Evolutionary conservation across 257 asterid species (phyloP), one percentile per base, ranked within the genome.

Genomic region (Handroanthus guayacan): DNA sequence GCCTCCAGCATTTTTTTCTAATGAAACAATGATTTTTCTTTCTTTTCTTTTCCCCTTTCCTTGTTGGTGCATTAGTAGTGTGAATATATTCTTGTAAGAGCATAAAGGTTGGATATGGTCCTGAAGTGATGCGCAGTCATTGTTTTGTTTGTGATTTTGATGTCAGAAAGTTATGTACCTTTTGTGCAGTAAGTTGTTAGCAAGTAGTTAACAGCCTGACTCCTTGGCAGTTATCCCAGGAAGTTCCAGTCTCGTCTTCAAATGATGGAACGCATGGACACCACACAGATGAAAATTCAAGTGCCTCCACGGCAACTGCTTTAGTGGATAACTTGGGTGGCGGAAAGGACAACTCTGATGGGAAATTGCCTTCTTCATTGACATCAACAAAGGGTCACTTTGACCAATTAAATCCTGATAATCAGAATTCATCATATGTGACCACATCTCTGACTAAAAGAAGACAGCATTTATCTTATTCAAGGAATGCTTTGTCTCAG

Each of bases 191-290:
- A 72, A 62, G 39, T 16, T 70, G 37, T 75, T 54, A 36, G 31
- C 69, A 5, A 47, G 67, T 62, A 73, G 75, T 69, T 67, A 34
- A 70, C 66, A n/a, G 9, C 71, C 16, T 55, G 50, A 41, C 38
- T 69, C 52, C 20, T 71, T 81, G 81, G 44, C 71, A 38, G 63
- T 75, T 66, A 69, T 79, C 77, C 75, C 93, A 89, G 95, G 96
- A 81, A 41, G 62, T 66, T 34, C 43, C 76, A 13, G 10, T 67
- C 74, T 80, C 81, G 39, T 72, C 84, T 31, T 55, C 83, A 77
- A 87, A 76, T 71, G 80, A 71, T 51, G 80, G 75, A 75, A 74
- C 41, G 65, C 76, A 34, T 41, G 86, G 71, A 70, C 78, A 66
- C 25, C 70, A 16, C 70, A 62, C 60, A 14, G 37, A 62, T 58